Evolutionary conservation across 805 yeast genomes (phyloP).

Genomic region (Zygoascus bituminiphila): DNA sequence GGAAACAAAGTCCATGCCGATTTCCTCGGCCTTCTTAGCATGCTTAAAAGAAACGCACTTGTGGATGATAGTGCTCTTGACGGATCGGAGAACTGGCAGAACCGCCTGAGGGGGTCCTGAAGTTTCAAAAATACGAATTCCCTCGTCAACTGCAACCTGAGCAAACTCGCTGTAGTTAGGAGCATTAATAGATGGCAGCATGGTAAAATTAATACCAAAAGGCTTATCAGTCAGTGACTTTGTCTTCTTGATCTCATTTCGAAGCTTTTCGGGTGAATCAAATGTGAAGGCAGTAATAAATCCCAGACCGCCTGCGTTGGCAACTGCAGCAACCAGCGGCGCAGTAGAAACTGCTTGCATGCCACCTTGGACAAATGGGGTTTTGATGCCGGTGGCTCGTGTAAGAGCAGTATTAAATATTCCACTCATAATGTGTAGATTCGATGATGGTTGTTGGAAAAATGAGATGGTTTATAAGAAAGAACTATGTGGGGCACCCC

Average conservation of each 20-base stretch:
- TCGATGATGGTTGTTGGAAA: conserved; percentile 14
- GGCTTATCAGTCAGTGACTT: conserved; percentile 21
- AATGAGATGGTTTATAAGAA: too few species aligned
- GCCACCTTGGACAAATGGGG: conserved; percentile 28
- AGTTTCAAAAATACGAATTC: conserved; percentile 27
- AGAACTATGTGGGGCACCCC: too few species aligned
- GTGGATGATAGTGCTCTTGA: conserved; percentile 22
- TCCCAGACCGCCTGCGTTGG: conserved; percentile 29
- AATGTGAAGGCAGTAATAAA: conserved; percentile 25
- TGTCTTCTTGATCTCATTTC: conserved; percentile 22
- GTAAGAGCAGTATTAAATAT: conserved; percentile 27
- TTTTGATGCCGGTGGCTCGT: conserved; percentile 23
- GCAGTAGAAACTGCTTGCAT: conserved; percentile 24
- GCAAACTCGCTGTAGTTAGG: conserved; percentile 27
- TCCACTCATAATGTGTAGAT: conserved; percentile 7
- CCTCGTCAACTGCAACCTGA: conserved; percentile 27
- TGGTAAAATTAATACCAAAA: conserved; percentile 29
- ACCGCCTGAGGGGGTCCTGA: conserved; percentile 28
- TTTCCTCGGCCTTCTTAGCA: conserved; percentile 25
- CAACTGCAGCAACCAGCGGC: conserved; percentile 27
- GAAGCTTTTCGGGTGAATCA: conserved; percentile 25
- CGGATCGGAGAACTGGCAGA: conserved; percentile 18
- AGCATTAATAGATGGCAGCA: conserved; percentile 27
- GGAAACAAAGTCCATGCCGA: conserved; percentile 27
- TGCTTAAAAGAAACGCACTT: conserved; percentile 26